These are phyloP conservation scores for Emydomyces testavorans DNA, from an alignment of 2,329 filamentous ascomycete genomes.

Conservation along the genomic window DNA sequence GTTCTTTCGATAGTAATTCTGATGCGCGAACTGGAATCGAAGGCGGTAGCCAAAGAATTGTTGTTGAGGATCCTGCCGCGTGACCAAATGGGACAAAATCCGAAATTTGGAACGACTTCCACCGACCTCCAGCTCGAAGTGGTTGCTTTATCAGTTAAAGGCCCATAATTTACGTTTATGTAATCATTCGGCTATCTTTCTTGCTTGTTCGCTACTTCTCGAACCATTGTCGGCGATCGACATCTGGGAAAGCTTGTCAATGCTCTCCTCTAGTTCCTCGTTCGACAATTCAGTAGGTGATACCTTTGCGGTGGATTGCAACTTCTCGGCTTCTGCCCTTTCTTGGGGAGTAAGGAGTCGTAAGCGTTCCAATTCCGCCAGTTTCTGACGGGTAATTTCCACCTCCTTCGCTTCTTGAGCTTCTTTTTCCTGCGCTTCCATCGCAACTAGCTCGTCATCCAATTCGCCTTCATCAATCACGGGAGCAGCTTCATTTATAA, in stretches of 20 bases:
- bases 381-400: conserved; percentile 36
- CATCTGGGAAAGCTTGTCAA: conserved; percentile 32
- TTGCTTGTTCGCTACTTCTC: background rate
- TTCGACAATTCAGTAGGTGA: conserved; percentile 18
- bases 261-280: conserved; percentile 29
- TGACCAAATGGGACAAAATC: background rate
- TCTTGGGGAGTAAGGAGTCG: background rate
- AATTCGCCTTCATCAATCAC: conserved; percentile 69
- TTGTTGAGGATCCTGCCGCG: conserved; percentile 2
- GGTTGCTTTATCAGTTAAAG: background rate
- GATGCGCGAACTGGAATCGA: conserved; percentile 27
- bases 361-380: conserved; percentile 39
- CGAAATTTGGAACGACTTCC: background rate
- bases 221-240: conserved; percentile 27
- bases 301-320: conserved; percentile 9
- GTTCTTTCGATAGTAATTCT: conserved; percentile 20
- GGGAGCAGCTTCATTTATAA: conserved; percentile 54
- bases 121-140: background rate
- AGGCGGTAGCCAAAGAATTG: background rate
- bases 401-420: conserved; percentile 41
- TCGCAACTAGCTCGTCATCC: conserved; percentile 70
- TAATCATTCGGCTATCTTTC: background rate
- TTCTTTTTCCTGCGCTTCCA: conserved; percentile 51
- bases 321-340: conserved; percentile 7
- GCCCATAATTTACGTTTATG: background rate